These are phyloP conservation scores for Perkinsus chesapeaki DNA, from an alignment of 169 alveolate genomes.

Conservation along the genomic window DNA sequence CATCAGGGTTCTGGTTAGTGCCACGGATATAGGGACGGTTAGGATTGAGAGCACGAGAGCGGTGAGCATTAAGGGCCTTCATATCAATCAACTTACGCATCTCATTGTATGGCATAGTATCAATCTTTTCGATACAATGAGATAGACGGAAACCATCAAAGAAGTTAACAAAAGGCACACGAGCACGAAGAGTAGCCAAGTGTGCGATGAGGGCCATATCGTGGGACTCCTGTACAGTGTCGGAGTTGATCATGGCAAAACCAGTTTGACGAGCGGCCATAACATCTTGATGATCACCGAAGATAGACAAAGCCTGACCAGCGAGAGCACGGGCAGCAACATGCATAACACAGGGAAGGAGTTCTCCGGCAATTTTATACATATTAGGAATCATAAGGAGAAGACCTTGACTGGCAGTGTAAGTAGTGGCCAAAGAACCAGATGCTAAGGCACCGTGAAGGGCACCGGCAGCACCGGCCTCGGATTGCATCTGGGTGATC, in stretches of 20 bases:
- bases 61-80: neutral
- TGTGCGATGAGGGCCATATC: slow-evolving; percentile 46
- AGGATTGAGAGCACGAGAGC: slow-evolving; percentile 40
- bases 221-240: slow-evolving; percentile 44
- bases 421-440: slow-evolving; percentile 42
- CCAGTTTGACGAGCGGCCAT: slow-evolving; percentile 51
- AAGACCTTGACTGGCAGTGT: slow-evolving; percentile 48
- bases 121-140: slow-evolving; percentile 41
- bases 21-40: slow-evolving; percentile 48
- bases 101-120: slow-evolving; percentile 9
- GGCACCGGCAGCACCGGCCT: slow-evolving; percentile 55
- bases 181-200: slow-evolving; percentile 40
- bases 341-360: slow-evolving; percentile 48
- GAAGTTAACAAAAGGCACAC: slow-evolving; percentile 47
- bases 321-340: slow-evolving; percentile 52
- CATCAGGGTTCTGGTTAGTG: slow-evolving; percentile 48
- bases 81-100: neutral
- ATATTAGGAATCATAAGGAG: slow-evolving; percentile 46
- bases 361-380: slow-evolving; percentile 53
- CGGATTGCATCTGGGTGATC: slow-evolving; percentile 51
- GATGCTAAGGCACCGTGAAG: slow-evolving; percentile 47
- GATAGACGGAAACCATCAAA: slow-evolving; percentile 52
- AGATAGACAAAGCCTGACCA: slow-evolving; percentile 45
- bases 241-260: slow-evolving; percentile 43
- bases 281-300: slow-evolving; percentile 51